Evolutionary conservation across 2,329 filamentous ascomycete genomes (phyloP).

Genomic region (Claviceps sp.): DNA sequence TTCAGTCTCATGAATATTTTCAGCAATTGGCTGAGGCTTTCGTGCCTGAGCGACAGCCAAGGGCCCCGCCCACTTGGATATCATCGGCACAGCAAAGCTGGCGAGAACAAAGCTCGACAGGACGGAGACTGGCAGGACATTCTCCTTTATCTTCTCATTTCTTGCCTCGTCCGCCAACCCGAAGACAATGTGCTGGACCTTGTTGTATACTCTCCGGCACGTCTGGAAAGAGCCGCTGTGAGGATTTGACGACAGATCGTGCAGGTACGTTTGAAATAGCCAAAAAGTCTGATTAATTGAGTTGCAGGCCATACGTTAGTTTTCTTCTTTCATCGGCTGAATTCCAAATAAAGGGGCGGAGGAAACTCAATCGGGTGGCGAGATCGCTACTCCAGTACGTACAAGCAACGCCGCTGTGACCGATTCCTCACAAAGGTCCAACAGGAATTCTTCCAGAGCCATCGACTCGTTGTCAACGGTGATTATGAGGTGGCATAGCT

Average conservation of each 20-base stretch:
- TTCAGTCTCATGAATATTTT: slow-evolving; percentile 23
- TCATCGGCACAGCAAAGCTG: slow-evolving; percentile 58
- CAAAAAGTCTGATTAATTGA: slow-evolving; percentile 57
- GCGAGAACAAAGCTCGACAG: slow-evolving; percentile 70
- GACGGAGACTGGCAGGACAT: slow-evolving; percentile 66
- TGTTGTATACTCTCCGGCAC: slow-evolving; percentile 74
- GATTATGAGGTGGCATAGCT: slow-evolving; percentile 77
- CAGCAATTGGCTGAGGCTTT: slow-evolving; percentile 43
- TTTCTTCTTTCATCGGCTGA: not conserved
- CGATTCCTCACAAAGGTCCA: slow-evolving; percentile 77
- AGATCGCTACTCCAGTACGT: slow-evolving; percentile 19
- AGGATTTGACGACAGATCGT: slow-evolving; percentile 64
- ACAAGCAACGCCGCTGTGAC: slow-evolving; percentile 74
- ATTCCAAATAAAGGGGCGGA: not conserved
- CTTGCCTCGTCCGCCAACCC: slow-evolving; percentile 56
- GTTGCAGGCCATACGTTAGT: slow-evolving; percentile 10
- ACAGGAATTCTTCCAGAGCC: slow-evolving; percentile 76
- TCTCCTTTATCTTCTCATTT: slow-evolving; percentile 68
- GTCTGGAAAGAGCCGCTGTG: slow-evolving; percentile 69
- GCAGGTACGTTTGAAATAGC: slow-evolving; percentile 79
- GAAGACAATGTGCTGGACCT: slow-evolving; percentile 79
- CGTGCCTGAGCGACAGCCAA: slow-evolving; percentile 71
- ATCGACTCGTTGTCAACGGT: slow-evolving; percentile 85
- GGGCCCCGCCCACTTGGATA: slow-evolving; percentile 68
- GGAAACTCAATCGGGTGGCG: not conserved